These are phyloP conservation scores for Fusarium devonianum DNA, from an alignment of 2,329 filamentous ascomycete genomes.

Conservation along the genomic window DNA sequence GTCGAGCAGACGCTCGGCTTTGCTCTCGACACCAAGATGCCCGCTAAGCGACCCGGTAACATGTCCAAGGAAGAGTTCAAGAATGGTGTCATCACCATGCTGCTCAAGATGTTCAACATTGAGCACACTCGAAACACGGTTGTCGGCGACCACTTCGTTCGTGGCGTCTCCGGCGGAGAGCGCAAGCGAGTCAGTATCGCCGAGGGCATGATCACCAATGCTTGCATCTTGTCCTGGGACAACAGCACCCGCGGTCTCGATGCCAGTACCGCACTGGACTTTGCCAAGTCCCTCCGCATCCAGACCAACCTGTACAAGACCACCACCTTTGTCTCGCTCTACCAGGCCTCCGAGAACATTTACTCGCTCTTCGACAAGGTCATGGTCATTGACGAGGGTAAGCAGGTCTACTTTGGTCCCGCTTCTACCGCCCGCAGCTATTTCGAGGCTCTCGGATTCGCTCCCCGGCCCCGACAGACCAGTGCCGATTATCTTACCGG, in stretches of 20 bases:
- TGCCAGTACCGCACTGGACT: constrained; percentile 72
- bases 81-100: constrained; percentile 73
- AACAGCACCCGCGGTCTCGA: constrained; percentile 76
- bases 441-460: constrained; percentile 79
- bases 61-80: constrained; percentile 79
- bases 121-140: constrained; percentile 86
- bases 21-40: constrained; percentile 83
- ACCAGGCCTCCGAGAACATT: constrained; percentile 85
- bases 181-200: constrained; percentile 77
- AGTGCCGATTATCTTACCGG: constrained; percentile 83
- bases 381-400: constrained; percentile 78
- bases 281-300: constrained; percentile 73
- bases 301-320: constrained; percentile 86
- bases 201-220: constrained; percentile 80
- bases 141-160: constrained; percentile 83
- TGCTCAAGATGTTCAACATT: constrained; percentile 94
- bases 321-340: constrained; percentile 84
- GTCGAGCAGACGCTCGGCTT: constrained; percentile 89
- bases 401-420: constrained; percentile 79
- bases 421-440: constrained; percentile 71
- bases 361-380: constrained; percentile 85
- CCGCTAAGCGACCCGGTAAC: constrained; percentile 78
- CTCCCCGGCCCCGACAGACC: constrained; percentile 77
- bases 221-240: constrained; percentile 77
- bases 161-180: constrained; percentile 78